Percentiles rank a stretch among this genome's conserved stretches.
Conservation (phyloP, 2,329 filamentous ascomycete genomes). For the Neoscytalidium dimidiatum region DNA sequence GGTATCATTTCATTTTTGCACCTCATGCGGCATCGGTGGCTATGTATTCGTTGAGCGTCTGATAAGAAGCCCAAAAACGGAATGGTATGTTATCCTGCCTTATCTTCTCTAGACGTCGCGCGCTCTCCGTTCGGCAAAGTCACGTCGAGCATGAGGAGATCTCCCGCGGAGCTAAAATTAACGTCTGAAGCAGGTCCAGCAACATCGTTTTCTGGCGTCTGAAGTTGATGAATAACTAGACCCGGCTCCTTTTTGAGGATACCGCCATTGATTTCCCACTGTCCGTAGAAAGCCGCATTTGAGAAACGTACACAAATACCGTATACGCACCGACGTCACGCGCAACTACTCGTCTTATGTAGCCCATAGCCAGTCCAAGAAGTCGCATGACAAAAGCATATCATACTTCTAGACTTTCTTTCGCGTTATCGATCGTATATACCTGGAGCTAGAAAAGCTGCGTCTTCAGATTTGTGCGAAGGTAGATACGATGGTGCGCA, state of each 20-base stretch:
- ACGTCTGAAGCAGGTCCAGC: slow-evolving; percentile 21
- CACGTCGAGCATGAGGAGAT: background rate
- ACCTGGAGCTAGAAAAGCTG: slow-evolving; percentile 28
- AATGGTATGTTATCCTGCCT: background rate
- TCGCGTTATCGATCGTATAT: slow-evolving; percentile 28
- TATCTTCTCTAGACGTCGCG: background rate
- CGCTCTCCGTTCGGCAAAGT: background rate
- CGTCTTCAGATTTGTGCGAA: slow-evolving; percentile 23
- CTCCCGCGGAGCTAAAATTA: background rate
- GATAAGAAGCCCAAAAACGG: slow-evolving; percentile 25
- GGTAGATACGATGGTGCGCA: background rate
- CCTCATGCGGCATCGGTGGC: slow-evolving; percentile 39
- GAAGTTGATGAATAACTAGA: slow-evolving; percentile 25
- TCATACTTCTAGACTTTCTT: too few relatives aligned
- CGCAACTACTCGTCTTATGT: too few relatives aligned
- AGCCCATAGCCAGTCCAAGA: too few relatives aligned
- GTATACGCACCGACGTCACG: too few relatives aligned
- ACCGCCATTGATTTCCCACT: slow-evolving; percentile 36
- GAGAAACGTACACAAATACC: slow-evolving; percentile 21
- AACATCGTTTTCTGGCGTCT: slow-evolving; percentile 35
- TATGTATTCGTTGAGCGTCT: slow-evolving; percentile 38
- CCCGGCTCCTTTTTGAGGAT: slow-evolving; percentile 34
- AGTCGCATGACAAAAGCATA: too few relatives aligned
- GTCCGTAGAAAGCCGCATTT: background rate
- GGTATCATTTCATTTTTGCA: slow-evolving; percentile 37